Conservation (phyloP, 1,284 basidiomycete genomes). For the Ganoderma leucocontextum region DNA sequence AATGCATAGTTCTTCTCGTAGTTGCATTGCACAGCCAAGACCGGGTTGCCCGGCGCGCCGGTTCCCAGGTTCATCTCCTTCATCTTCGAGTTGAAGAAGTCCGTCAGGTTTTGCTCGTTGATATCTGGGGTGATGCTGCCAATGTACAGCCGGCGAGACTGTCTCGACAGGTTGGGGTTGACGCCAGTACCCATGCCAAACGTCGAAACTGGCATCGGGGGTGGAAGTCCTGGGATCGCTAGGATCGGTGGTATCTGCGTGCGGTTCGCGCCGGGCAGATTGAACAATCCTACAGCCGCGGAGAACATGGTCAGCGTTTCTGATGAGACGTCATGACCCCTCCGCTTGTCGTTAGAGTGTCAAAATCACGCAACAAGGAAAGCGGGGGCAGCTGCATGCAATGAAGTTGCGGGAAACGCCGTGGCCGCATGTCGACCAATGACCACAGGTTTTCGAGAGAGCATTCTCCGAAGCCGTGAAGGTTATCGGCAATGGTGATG, state of each 20-base stretch:
- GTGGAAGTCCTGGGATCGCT: slow-evolving; percentile 78
- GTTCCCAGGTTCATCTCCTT: slow-evolving; percentile 87
- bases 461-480: slow-evolving; percentile 6
- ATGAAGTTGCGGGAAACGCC: slow-evolving; percentile 1
- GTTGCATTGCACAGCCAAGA: slow-evolving; percentile 93
- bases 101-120: slow-evolving; percentile 88
- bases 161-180: slow-evolving; percentile 87
- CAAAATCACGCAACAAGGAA: neutral
- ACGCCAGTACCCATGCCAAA: slow-evolving; percentile 86
- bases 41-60: slow-evolving; percentile 88
- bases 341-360: neutral
- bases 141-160: slow-evolving; percentile 94
- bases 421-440: slow-evolving; percentile 6
- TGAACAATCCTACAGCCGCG: slow-evolving; percentile 77
- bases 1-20: slow-evolving; percentile 99
- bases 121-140: slow-evolving; percentile 94
- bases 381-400: slow-evolving; percentile 1
- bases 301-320: slow-evolving; percentile 22
- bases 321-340: neutral
- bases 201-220: slow-evolving; percentile 82
- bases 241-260: slow-evolving; percentile 87
- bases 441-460: neutral
- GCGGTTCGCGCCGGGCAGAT: slow-evolving; percentile 90
- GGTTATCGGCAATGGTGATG: slow-evolving; percentile 10
- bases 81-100: slow-evolving; percentile 98